Percentiles rank a stretch among this genome's conserved stretches.
phyloP scores from a whole-genome alignment of 169 alveolate genomes.

The Cryptosporidium andersoni region DNA sequence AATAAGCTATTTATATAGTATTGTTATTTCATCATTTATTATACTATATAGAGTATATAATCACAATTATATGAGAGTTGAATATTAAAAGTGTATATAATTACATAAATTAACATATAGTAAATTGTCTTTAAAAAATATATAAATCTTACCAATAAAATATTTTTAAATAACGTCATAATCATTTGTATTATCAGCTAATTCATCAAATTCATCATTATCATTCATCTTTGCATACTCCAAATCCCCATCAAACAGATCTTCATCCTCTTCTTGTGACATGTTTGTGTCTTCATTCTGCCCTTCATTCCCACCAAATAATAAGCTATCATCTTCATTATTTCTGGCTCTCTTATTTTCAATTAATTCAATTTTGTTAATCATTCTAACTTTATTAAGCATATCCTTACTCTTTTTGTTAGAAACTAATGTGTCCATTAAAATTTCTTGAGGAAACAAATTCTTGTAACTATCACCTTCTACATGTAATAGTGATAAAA shows the following conservation, averaged over 20 bases:
- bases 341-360: not conserved
- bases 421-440: not conserved
- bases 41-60: no score
- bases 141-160: not conserved
- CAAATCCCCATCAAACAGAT: slow-evolving; percentile 3
- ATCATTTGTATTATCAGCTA: slow-evolving; percentile 56
- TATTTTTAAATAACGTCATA: slow-evolving; percentile 28
- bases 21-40: no score
- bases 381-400: not conserved
- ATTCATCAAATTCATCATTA: slow-evolving; percentile 65
- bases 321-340: slow-evolving; percentile 31
- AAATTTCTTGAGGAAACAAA: slow-evolving; percentile 37
- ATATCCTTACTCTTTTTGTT: not conserved
- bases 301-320: slow-evolving; percentile 1
- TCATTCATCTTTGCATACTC: slow-evolving; percentile 10
- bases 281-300: slow-evolving; percentile 15
- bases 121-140: not conserved
- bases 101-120: not conserved
- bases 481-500: slow-evolving; percentile 24
- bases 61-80: not conserved
- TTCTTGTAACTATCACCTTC: not conserved
- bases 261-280: slow-evolving; percentile 21
- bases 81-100: not conserved
- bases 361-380: not conserved
- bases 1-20: no score